Conservation (phyloP, 108 stramenopile species). For the Cyclotella atomus region DNA sequence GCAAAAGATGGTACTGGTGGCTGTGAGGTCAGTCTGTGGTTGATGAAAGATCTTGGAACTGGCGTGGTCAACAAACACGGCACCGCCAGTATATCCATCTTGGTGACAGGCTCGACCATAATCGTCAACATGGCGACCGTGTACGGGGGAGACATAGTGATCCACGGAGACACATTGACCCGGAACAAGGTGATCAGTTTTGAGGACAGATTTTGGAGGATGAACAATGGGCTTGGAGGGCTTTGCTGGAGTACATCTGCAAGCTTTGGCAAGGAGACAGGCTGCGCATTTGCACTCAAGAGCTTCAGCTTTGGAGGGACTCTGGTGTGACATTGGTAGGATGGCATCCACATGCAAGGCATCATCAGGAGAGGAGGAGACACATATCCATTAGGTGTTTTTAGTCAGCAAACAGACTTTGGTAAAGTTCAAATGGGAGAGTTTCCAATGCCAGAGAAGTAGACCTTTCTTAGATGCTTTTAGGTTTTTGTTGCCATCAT, state of each 20-base stretch:
- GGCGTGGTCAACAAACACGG: constrained; percentile 25
- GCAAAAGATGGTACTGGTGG: neutral
- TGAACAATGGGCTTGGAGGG: neutral
- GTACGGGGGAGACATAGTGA: constrained; percentile 2
- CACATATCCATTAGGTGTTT: neutral
- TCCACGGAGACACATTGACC: neutral
- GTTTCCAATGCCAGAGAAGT: constrained; percentile 1
- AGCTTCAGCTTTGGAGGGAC: neutral
- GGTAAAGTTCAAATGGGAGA: constrained; percentile 20
- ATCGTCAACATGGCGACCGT: neutral
- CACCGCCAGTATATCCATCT: constrained; percentile 22
- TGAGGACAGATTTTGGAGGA: neutral
- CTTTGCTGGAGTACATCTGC: neutral
- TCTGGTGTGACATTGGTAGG: neutral
- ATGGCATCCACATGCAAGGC: neutral
- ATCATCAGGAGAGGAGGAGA: neutral
- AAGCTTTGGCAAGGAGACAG: constrained; percentile 9
- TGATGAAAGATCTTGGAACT: constrained; percentile 32
- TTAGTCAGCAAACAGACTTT: neutral
- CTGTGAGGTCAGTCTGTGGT: constrained; percentile 3
- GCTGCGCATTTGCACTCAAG: neutral
- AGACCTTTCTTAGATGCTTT: neutral
- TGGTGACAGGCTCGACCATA: constrained; percentile 18
- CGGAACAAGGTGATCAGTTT: neutral
- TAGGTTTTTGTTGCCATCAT: constrained; percentile 2